Base-by-base conservation (phyloP, 2,329 filamentous ascomycete species). In the Seiridium cupressi region DNA sequence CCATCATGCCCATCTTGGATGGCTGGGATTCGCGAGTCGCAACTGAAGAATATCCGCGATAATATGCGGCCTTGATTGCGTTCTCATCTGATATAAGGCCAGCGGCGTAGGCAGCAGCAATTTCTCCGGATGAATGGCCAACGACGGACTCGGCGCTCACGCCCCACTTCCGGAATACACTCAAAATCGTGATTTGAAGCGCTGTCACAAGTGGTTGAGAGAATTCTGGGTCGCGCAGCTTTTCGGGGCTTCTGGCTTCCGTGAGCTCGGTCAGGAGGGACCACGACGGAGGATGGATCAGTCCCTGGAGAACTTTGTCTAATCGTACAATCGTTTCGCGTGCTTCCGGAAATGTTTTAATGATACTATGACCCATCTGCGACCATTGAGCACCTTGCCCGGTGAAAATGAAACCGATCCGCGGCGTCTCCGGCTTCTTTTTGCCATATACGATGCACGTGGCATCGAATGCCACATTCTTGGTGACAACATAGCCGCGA, bases 51-150 rank as follows among this genome's bases (percentile, higher is more conserved):
- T 26, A 6, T 3, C 46, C 46, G 5, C 46, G 26, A 31, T 26
- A 49, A 18, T 46, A 46, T 11, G 44, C 44, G 5, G 44, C 10
- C 4, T 4, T 46, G 10, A 46, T 46, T 13, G 44, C 44, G 3
- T 8, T 13, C 5, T 51, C 32, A 5, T 11, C 79, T 2, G 74
- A 71, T 67, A 81, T 78, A 51, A 76, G 76, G 3, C 77, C 68
- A 66, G 79, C 80, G 55, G 79, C 65, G 60, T 81, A 76, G 55
- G 76, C 74, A 60, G 81, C 72, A 55, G 80, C 81, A 34, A 82
- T 80, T 59, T 84, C 71, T 35, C 74, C 67, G 7, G 74, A 70
- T 10, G 72, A 66, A 26, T 81, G 81, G 4, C 76, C 68, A 1
- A 74, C 58, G 48, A 78, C 74, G 5, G 72, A 66, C 3, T 70